A percentile compares a stretch with the other conserved stretches of the same genome.
Evolutionary conservation across 345 rosid species (phyloP).

Genomic region (Microcos paniculata): DNA sequence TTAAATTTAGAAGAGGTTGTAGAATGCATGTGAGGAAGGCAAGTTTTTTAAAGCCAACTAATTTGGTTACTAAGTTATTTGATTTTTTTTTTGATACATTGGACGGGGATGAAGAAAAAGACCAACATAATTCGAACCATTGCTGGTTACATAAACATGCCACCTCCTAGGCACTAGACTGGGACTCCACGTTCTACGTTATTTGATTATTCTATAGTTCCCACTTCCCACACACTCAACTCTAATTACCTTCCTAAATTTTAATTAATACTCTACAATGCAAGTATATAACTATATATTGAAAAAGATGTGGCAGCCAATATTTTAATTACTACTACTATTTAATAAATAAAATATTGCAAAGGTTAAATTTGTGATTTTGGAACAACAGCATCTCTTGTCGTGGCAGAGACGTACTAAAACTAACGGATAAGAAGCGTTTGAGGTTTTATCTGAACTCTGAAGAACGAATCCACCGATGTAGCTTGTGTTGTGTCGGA

Average conservation of each 20-base stretch:
- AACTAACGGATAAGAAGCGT: conserved; percentile 17
- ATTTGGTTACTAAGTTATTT: background rate
- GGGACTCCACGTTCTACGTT: no score
- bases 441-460: background rate
- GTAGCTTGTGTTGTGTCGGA: conserved; percentile 16
- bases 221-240: no score
- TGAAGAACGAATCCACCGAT: background rate
- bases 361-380: conserved; percentile 4
- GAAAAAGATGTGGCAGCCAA: background rate
- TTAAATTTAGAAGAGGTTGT: background rate
- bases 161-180: no score
- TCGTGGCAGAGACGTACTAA: background rate
- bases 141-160: no score
- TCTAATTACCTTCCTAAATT: background rate
- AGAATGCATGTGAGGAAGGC: conserved; percentile 1
- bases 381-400: background rate
- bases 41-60: background rate
- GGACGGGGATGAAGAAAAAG: no score
- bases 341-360: background rate
- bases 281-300: background rate
- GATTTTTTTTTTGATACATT: no score
- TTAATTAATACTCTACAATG: background rate
- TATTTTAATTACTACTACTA: no score
- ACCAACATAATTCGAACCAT: no score
- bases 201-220: no score